phyloP scores from a whole-genome alignment of 345 rosid species.

The Moricandia moricandioides region DNA sequence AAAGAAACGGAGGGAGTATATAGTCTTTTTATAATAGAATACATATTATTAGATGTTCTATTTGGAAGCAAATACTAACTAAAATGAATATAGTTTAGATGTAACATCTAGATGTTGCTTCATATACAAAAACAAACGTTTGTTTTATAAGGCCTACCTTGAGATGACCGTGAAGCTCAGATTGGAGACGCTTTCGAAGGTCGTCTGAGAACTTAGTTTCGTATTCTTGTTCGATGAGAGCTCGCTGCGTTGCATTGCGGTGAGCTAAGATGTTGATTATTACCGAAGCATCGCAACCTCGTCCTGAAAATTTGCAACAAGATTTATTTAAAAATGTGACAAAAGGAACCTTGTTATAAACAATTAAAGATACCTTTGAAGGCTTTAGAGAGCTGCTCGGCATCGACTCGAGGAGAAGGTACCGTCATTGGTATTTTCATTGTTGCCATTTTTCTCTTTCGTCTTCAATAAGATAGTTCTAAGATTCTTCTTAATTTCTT shows the following conservation, averaged over 20 bases:
- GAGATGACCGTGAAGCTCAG: constrained; percentile 61
- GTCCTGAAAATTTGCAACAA: constrained; percentile 34
- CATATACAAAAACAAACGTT: background rate
- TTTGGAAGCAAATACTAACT: too few relatives aligned
- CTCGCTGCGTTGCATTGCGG: constrained; percentile 51
- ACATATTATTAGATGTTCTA: too few relatives aligned
- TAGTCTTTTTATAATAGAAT: too few relatives aligned
- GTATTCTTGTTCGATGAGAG: constrained; percentile 56
- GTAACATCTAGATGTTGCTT: background rate
- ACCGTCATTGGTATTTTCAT: constrained; percentile 36
- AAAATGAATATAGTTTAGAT: too few relatives aligned
- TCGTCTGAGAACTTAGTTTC: constrained; percentile 49
- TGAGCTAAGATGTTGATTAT: constrained; percentile 53
- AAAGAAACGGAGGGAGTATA: too few relatives aligned
- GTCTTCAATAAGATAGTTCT: background rate
- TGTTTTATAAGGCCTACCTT: constrained; percentile 39
- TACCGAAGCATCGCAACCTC: constrained; percentile 55
- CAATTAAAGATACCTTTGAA: constrained; percentile 49
- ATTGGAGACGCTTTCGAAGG: constrained; percentile 47
- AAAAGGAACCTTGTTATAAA: background rate
- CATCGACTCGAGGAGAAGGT: constrained; percentile 54
- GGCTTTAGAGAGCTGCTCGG: constrained; percentile 50
- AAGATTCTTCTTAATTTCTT: background rate
- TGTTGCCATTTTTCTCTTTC: constrained; percentile 42
- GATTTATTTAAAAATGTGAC: background rate